phyloP scores from a whole-genome alignment of 225 moss, liverwort and hornwort genomes.

The Antitrichia curtipendula region DNA sequence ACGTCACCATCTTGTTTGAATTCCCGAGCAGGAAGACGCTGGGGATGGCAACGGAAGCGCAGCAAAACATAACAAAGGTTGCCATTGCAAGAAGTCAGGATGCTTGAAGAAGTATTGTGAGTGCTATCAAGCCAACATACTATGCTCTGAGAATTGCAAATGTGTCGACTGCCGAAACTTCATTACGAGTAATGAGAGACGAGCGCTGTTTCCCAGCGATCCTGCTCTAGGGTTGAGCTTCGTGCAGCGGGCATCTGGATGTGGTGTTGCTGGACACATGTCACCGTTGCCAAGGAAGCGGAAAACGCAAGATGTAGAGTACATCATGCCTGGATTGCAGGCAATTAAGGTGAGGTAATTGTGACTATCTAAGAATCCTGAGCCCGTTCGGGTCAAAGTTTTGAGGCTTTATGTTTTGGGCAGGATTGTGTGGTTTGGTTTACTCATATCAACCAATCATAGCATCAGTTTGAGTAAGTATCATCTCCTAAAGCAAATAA shows the following conservation, averaged over 20 bases:
- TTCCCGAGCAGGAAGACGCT: constrained; percentile 19
- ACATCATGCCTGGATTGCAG: constrained; percentile 7
- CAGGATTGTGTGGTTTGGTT: background rate
- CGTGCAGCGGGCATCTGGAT: constrained; percentile 20
- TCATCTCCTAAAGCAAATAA: background rate
- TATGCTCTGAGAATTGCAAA: constrained; percentile 94
- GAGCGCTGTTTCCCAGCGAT: constrained; percentile 68
- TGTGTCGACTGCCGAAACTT: constrained; percentile 91
- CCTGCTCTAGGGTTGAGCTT: constrained; percentile 24
- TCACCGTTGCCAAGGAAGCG: constrained; percentile 29
- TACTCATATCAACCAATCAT: background rate
- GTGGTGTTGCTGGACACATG: constrained; percentile 1
- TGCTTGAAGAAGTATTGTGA: constrained; percentile 97
- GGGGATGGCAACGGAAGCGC: constrained; percentile 38
- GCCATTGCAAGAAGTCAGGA: constrained; percentile 95
- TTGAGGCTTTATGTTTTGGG: background rate
- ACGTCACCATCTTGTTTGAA: background rate
- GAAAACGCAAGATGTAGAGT: constrained; percentile 34
- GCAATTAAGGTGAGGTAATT: constrained; percentile 9
- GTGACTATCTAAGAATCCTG: background rate
- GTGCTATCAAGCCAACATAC: constrained; percentile 89
- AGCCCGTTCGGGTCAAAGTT: background rate
- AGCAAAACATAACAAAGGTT: constrained; percentile 87
- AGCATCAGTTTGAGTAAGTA: background rate
- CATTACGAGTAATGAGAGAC: constrained; percentile 61